Evolutionary conservation across 306 rosid genomes (phyloP), one percentile per base, ranked within the genome.

Genomic region (Rubus idaeus): DNA sequence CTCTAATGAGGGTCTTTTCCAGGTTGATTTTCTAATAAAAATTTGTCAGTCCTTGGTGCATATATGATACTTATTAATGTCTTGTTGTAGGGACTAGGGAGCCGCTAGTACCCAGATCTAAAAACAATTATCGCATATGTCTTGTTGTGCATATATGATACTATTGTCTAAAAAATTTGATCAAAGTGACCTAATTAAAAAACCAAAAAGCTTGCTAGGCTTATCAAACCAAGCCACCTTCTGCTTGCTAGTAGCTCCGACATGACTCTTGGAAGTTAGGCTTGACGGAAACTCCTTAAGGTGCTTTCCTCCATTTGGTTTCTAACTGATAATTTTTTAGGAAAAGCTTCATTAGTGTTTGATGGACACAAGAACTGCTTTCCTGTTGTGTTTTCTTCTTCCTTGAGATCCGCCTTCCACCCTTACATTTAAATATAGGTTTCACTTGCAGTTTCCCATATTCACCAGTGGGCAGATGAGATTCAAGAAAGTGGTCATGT

Each of bases 251-350:
- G 26, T 23, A 23, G 26, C 26, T 23, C 26, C 26, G 26, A 23
- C 26, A 23, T 23, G 26, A 23, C 26, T 23, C 26, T 23, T 23
- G 26, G 26, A 23, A 23, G 26, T 1, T 23, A 95, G 97, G 86
- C 98, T 92, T 18, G 96, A 88, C 0, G 98, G 98, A 52, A 91
- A 83, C 91, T 95, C 97, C 86, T 92, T 84, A 70, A 95, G 97
- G 98, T 53, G 86, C 84, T 82, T 92, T 95, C 74, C 83, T 87
- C 98, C 98, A 95, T 77, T 87, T 95, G 26, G 1, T 23, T 23
- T 79, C 82, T 84, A 80, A 89, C 84, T 0, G 91, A 79, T 37
- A 90, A 72, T 77, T 95, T 90, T 73, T 81, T 89, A 70, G 96
- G 87, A 26, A 92, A 71, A 58, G 90, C 87, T 26, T 82, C 87